These are phyloP conservation scores for Pichia membranifaciens DNA, from an alignment of 805 yeast species.

Conservation along the genomic window DNA sequence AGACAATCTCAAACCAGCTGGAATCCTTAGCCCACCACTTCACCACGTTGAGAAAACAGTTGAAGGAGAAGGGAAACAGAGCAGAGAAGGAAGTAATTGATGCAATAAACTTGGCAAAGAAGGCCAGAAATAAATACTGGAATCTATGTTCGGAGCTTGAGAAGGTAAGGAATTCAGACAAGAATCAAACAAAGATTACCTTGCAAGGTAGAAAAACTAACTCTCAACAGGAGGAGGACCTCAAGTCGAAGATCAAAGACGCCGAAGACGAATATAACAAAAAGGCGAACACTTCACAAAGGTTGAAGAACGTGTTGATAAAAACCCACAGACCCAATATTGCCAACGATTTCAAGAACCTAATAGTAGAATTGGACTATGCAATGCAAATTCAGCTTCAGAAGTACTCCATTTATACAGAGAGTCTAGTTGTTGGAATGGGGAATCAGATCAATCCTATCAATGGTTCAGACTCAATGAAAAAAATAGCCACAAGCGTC, in stretches of 20 bases:
- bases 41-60: conserved; percentile 62
- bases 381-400: conserved; percentile 86
- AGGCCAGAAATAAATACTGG: conserved; percentile 74
- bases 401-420: conserved; percentile 83
- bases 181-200: conserved; percentile 74
- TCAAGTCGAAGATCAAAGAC: conserved; percentile 67
- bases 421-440: conserved; percentile 72
- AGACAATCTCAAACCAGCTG: conserved; percentile 82
- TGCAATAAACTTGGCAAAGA: conserved; percentile 77
- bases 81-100: conserved; percentile 83
- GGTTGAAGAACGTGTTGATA: conserved; percentile 66
- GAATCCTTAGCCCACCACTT: conserved; percentile 63
- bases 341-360: conserved; percentile 63
- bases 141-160: conserved; percentile 84
- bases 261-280: conserved; percentile 86
- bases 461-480: conserved; percentile 54
- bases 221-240: conserved; percentile 87
- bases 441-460: conserved; percentile 83
- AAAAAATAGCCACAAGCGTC: conserved; percentile 64
- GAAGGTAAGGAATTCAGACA: conserved; percentile 68
- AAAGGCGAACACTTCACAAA: conserved; percentile 66
- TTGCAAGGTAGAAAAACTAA: conserved; percentile 74
- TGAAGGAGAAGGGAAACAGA: conserved; percentile 76
- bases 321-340: conserved; percentile 71
- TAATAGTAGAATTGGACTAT: conserved; percentile 80